A percentile compares a stretch with the other conserved stretches of the same genome.
These are phyloP conservation scores for Ophiostoma novo-ulmi DNA, from an alignment of 2,329 filamentous ascomycete species.

Conservation along the genomic window DNA sequence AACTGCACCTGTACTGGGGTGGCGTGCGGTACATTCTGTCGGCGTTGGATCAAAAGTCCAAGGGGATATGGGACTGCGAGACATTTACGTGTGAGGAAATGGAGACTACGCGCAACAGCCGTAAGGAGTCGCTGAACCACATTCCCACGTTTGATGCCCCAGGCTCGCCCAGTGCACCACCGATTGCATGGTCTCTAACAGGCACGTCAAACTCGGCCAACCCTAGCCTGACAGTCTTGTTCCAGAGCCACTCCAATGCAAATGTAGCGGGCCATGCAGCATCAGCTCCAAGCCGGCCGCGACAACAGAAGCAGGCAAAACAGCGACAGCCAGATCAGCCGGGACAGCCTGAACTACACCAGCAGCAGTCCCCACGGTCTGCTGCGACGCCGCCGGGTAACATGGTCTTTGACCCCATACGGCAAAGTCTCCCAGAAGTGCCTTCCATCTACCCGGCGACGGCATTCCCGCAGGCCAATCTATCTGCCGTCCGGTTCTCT, in stretches of 20 bases:
- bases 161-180: slow-evolving; percentile 47
- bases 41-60: slow-evolving; percentile 79
- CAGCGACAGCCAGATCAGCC: slow-evolving; percentile 19
- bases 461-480: slow-evolving; percentile 46
- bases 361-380: slow-evolving; percentile 33
- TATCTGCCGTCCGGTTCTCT: slow-evolving; percentile 46
- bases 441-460: slow-evolving; percentile 44
- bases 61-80: slow-evolving; percentile 75
- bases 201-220: slow-evolving; percentile 81
- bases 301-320: not conserved
- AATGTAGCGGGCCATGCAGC: not conserved
- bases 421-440: slow-evolving; percentile 49
- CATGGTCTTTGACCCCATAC: slow-evolving; percentile 57
- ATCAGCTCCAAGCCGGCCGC: not conserved
- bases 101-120: slow-evolving; percentile 45
- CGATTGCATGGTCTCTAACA: slow-evolving; percentile 80
- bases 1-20: slow-evolving; percentile 79
- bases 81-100: slow-evolving; percentile 68
- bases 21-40: slow-evolving; percentile 83
- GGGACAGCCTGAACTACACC: slow-evolving; percentile 16
- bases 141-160: slow-evolving; percentile 44
- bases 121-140: slow-evolving; percentile 43
- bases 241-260: slow-evolving; percentile 50
- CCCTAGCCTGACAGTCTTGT: slow-evolving; percentile 76
- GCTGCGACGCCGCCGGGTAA: slow-evolving; percentile 51